phyloP scores from a whole-genome alignment of 2,329 filamentous ascomycete genomes.

The Claviceps sp. region DNA sequence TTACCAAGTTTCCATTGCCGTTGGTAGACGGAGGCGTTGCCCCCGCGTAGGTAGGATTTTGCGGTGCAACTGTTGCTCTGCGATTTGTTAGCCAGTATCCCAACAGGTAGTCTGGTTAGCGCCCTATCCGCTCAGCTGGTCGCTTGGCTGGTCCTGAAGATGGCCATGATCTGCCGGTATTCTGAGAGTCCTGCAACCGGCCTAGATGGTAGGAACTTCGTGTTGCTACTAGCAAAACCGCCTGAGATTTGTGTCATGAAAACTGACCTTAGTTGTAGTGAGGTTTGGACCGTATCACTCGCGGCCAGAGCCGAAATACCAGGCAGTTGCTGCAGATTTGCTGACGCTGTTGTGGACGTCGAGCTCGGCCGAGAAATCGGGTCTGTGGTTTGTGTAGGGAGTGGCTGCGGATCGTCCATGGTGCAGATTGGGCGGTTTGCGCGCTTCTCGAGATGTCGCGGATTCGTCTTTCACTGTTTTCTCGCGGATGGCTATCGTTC shows the following conservation, averaged over 20 bases:
- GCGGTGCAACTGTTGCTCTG: slow-evolving; percentile 10
- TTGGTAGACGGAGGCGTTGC: slow-evolving; percentile 27
- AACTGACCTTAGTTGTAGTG: slow-evolving; percentile 34
- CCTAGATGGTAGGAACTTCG: not conserved
- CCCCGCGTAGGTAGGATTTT: slow-evolving; percentile 14
- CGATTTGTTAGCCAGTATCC: slow-evolving; percentile 4
- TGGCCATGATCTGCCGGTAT: no score
- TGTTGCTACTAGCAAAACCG: not conserved
- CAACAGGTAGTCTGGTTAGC: not conserved
- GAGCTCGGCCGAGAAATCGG: slow-evolving; percentile 37
- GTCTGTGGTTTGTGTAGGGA: slow-evolving; percentile 28
- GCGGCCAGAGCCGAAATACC: slow-evolving; percentile 32
- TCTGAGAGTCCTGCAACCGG: not conserved
- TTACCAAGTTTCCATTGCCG: slow-evolving; percentile 27
- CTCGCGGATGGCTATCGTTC: not conserved
- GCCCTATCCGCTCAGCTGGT: not conserved
- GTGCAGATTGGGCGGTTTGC: slow-evolving; percentile 15
- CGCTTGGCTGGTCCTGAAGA: no score
- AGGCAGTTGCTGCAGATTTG: slow-evolving; percentile 29
- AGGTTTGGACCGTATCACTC: slow-evolving; percentile 24
- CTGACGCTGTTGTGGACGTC: slow-evolving; percentile 31
- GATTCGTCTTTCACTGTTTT: not conserved
- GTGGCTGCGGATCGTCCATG: slow-evolving; percentile 31
- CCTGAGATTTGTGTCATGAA: no score
- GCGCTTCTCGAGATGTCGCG: not conserved